phyloP scores from a whole-genome alignment of 176 grass and related monocot genomes.

The Pontederia paniculata region DNA sequence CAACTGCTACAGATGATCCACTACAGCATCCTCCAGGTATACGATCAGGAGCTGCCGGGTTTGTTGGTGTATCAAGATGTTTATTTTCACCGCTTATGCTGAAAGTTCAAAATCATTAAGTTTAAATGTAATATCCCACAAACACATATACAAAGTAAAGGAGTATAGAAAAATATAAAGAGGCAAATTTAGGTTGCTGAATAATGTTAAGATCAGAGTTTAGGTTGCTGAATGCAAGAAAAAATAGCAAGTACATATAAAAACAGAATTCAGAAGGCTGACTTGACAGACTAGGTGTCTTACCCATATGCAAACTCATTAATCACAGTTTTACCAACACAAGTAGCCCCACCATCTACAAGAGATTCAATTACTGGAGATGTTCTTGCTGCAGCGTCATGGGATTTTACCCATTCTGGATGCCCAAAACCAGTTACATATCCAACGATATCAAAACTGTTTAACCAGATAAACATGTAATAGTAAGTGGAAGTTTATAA shows the following conservation, averaged over 20 bases:
- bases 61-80: conserved; percentile 67
- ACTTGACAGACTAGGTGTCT: background rate
- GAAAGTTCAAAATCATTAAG: conserved; percentile 1
- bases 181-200: background rate
- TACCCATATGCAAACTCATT: conserved; percentile 96
- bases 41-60: conserved; percentile 46
- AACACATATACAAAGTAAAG: background rate
- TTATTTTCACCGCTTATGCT: conserved; percentile 92
- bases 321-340: conserved; percentile 85
- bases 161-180: background rate
- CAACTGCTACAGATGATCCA: conserved; percentile 91
- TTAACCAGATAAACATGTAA: conserved; percentile 17
- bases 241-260: background rate
- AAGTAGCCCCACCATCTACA: conserved; percentile 62
- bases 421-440: conserved; percentile 76
- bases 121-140: conserved; percentile 14
- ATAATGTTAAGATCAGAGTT: background rate
- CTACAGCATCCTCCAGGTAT: conserved; percentile 92
- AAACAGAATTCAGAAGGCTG: background rate
- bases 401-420: conserved; percentile 58
- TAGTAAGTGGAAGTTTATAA: conserved; percentile 12
- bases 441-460: conserved; percentile 70
- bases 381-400: conserved; percentile 43
- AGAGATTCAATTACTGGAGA: conserved; percentile 65
- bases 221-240: background rate